Evolutionary conservation across 805 yeast species (phyloP).

Genomic region (Suhomyces kilbournensis): DNA sequence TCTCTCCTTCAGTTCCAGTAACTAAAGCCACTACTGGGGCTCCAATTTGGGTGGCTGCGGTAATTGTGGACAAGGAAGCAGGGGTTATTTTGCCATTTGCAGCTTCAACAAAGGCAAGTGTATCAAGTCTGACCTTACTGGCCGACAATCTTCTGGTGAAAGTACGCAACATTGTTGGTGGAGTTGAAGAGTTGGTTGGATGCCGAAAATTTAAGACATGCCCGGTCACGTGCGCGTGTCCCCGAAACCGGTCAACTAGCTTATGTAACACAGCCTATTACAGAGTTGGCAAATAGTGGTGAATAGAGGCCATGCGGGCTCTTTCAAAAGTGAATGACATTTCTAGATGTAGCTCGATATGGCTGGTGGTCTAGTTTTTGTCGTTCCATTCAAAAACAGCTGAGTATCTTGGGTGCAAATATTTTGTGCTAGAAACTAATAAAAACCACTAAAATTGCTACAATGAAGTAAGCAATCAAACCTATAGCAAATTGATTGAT

Average conservation of each 20-base stretch:
- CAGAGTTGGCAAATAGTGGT: neutral
- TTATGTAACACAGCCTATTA: neutral
- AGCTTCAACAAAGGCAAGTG: constrained; percentile 75
- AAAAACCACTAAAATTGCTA: neutral
- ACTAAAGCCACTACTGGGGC: constrained; percentile 78
- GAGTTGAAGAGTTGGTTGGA: neutral
- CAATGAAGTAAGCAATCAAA: neutral
- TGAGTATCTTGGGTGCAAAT: neutral
- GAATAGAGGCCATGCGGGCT: neutral
- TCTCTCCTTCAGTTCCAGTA: constrained; percentile 60
- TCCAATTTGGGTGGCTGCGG: constrained; percentile 76
- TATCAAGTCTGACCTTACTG: constrained; percentile 29
- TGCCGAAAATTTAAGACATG: neutral
- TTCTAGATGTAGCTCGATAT: neutral
- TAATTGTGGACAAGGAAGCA: constrained; percentile 65
- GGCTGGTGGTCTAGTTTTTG: neutral
- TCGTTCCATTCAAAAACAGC: neutral
- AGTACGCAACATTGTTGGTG: constrained; percentile 5
- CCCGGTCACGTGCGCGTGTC: neutral
- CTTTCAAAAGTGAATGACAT: neutral
- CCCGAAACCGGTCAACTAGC: neutral
- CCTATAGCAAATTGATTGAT: neutral
- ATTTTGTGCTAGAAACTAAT: neutral
- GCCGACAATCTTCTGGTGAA: constrained; percentile 42
- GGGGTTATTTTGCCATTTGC: constrained; percentile 55